A percentile compares a stretch with the other conserved stretches of the same genome.
Evolutionary conservation across 1,284 basidiomycete species (phyloP).

Genomic region (Ceratorhiza oryzae-sativae): DNA sequence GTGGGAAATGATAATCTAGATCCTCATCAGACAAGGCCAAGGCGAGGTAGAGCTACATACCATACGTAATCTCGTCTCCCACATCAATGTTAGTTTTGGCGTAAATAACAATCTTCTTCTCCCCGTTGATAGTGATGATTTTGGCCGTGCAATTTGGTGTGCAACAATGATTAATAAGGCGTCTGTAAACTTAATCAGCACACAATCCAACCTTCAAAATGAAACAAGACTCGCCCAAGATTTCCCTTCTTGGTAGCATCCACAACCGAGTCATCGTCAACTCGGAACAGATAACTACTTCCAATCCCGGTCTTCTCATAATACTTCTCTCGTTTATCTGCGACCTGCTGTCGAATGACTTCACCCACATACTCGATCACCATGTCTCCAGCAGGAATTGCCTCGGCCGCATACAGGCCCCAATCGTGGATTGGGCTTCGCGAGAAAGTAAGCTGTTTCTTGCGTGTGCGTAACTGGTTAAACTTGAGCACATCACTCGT

Average conservation of each 20-base stretch:
- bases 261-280: conserved; percentile 91
- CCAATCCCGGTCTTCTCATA: conserved; percentile 97
- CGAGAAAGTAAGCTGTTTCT: conserved; percentile 97
- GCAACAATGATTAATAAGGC: conserved; percentile 96
- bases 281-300: conserved; percentile 91
- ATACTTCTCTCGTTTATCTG: conserved; percentile 95
- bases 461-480: conserved; percentile 96
- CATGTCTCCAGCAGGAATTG: conserved; percentile 95
- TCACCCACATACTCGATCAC: conserved; percentile 99
- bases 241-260: conserved; percentile 99
- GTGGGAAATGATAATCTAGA: conserved; percentile 92
- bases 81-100: conserved; percentile 93
- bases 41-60: too few relatives aligned
- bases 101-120: conserved; percentile 99
- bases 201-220: background rate
- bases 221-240: conserved; percentile 75
- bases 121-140: conserved; percentile 97
- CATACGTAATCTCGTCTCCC: conserved; percentile 94
- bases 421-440: conserved; percentile 98
- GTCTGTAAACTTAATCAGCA: conserved; percentile 56
- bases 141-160: conserved; percentile 98
- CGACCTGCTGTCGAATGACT: conserved; percentile 92
- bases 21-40: too few relatives aligned
- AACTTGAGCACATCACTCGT: conserved; percentile 79
- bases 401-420: conserved; percentile 96